Conservation (phyloP, 352 stramenopile species). For the Phytophthora hibernalis region DNA sequence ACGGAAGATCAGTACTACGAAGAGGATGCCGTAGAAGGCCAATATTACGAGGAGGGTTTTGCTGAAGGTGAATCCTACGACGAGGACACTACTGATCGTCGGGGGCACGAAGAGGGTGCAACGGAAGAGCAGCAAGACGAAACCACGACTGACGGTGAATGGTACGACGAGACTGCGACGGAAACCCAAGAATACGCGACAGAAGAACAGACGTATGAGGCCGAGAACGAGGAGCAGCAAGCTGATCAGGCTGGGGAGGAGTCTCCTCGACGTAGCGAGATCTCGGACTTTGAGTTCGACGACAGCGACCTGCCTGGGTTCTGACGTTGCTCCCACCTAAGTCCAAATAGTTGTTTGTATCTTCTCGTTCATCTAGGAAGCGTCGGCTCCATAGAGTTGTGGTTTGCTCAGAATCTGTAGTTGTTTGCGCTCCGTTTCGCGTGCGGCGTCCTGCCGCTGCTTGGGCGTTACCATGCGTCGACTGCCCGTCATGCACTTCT, state of each 20-base stretch:
- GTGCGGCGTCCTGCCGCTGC: conserved; percentile 45
- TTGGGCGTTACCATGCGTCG: conserved; percentile 52
- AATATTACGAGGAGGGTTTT: conserved; percentile 1
- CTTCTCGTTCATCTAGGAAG: conserved; percentile 11
- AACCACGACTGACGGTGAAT: conserved; percentile 4
- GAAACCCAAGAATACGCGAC: conserved; percentile 14
- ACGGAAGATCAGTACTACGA: conserved; percentile 13
- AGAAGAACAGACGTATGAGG: conserved; percentile 17
- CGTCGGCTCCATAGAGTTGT: conserved; percentile 33
- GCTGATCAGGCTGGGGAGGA: conserved; percentile 17
- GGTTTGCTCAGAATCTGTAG: conserved; percentile 43
- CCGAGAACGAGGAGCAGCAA: conserved; percentile 10
- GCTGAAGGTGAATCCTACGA: conserved; percentile 6
- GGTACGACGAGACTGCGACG: conserved; percentile 23
- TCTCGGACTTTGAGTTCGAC: conserved; percentile 63
- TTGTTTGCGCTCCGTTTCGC: conserved; percentile 46
- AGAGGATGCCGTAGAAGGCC: background rate
- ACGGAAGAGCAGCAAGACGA: conserved; percentile 10
- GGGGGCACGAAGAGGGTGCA: background rate
- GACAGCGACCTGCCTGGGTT: conserved; percentile 70
- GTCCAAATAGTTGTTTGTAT: conserved; percentile 22
- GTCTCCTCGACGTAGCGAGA: conserved; percentile 37
- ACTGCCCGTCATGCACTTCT: conserved; percentile 75
- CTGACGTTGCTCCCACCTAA: conserved; percentile 26
- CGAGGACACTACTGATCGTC: conserved; percentile 1